phyloP scores from a whole-genome alignment of 768 basidiomycete genomes.

The Rhodocollybia butyracea region DNA sequence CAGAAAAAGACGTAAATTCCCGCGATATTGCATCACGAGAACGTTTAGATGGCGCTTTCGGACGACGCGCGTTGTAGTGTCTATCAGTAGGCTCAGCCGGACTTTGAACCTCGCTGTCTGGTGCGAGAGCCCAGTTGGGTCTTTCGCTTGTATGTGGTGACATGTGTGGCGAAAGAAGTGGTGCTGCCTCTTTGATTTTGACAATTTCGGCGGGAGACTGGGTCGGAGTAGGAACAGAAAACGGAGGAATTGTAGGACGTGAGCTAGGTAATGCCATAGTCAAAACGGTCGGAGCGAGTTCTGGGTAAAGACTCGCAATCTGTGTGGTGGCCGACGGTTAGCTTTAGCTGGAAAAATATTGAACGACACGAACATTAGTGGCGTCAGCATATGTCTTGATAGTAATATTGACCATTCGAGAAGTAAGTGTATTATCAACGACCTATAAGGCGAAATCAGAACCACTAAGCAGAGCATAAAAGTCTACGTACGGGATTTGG shows the following conservation, averaged over 20 bases:
- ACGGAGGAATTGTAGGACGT: too few relatives aligned
- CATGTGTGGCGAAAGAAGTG: not conserved
- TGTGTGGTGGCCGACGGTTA: not conserved
- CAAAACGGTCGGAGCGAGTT: slow-evolving; percentile 2
- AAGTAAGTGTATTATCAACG: not conserved
- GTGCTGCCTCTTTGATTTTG: not conserved
- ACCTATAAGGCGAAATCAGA: too few relatives aligned
- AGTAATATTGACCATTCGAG: not conserved
- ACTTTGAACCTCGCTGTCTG: not conserved
- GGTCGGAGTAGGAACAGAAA: not conserved
- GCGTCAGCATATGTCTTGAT: slow-evolving; percentile 7
- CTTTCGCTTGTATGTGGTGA: not conserved
- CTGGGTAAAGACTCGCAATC: slow-evolving; percentile 3
- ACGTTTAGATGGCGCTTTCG: not conserved
- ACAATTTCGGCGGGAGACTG: not conserved
- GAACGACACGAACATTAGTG: slow-evolving; percentile 4
- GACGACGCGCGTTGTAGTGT: not conserved
- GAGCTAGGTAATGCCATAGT: too few relatives aligned
- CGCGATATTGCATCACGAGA: not conserved
- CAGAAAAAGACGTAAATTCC: not conserved
- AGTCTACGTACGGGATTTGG: too few relatives aligned
- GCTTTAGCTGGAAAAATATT: not conserved
- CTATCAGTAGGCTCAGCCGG: not conserved
- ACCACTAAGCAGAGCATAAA: too few relatives aligned
- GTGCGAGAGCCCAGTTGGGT: slow-evolving; percentile 4